These are phyloP conservation scores for Tilletia setariae DNA, from an alignment of 1,284 basidiomycete genomes.

Conservation along the genomic window DNA sequence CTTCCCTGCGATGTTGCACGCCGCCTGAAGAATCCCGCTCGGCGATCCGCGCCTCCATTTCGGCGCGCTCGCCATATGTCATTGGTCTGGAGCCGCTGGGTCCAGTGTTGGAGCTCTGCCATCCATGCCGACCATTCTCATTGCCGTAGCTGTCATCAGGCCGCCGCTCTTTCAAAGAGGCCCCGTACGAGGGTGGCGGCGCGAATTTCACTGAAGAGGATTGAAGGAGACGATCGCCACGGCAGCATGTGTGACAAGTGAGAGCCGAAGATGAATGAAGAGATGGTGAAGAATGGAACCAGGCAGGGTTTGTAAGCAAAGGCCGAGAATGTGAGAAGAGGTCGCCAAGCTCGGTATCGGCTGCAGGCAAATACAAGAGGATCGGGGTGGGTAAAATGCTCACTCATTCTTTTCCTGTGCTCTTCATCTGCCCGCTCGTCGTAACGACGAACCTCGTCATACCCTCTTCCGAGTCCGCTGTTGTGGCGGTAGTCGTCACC, in stretches of 20 bases:
- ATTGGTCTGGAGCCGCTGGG: constrained; percentile 7
- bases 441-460: constrained; percentile 19
- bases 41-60: background rate
- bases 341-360: background rate
- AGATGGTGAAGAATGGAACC: background rate
- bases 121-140: background rate
- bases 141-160: background rate
- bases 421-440: constrained; percentile 15
- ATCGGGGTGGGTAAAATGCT: background rate
- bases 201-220: background rate
- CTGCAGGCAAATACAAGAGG: too few relatives aligned
- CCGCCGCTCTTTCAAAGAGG: background rate
- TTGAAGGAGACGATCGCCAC: background rate
- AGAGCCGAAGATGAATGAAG: background rate
- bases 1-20: background rate
- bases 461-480: too few relatives aligned
- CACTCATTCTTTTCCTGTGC: constrained; percentile 13
- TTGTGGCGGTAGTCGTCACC: background rate
- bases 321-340: background rate
- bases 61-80: constrained; percentile 1
- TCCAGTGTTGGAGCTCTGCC: background rate
- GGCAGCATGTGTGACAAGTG: background rate
- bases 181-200: constrained; percentile 2
- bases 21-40: background rate
- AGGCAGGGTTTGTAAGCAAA: background rate